Evolutionary conservation across 208 protist genomes (phyloP), one percentile per base, ranked within the genome.

Genomic region (Entamoeba moshkovskii): DNA sequence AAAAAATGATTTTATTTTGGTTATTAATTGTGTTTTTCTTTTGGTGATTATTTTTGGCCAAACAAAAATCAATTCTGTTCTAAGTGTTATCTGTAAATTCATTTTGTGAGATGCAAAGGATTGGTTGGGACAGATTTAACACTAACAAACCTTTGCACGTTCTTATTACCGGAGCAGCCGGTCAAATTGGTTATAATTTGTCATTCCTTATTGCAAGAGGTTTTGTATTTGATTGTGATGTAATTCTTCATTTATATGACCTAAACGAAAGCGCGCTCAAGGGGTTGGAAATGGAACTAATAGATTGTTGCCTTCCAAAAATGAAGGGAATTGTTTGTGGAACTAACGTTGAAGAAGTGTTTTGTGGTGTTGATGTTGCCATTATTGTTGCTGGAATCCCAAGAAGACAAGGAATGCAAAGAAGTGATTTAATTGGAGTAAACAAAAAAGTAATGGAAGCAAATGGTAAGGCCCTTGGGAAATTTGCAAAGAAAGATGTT

Each of bases 301-400:
- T 97, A 1, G 98, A 99, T 94, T 98, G 97, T 94, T 97, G 97
- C 52, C 98, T 98, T 94, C 97, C 97, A 42, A 95, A 98, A 16
- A 95, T 98, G 1, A 94, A 96, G 93, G 95, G 95, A n/a, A 95
- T 98, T 46, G 96, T 97, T 45, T 95, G 96, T 85, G 97, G 97
- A 3, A 92, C 94, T 29, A 96, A 98, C 38, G 94, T 94, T 91
- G 93, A 95, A 18, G 96, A 96, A 44, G 98, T 97, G 59, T 98
- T 98, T 94, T 95, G 95, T 1, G 97, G 96, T 92, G 96, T 95
- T 47, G 96, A 98, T 59, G 95, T 49, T 25, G 95, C 59, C 3
- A 33, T 96, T 46, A n/a, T 96, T 5, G 44, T 95, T 59, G 95
- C 94, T 85, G 94, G 94, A 38, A 59, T 92, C 38, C 95, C 95